Conservation (phyloP, 1,139 yeast genomes). For the Arxiozyma slooffiae region DNA sequence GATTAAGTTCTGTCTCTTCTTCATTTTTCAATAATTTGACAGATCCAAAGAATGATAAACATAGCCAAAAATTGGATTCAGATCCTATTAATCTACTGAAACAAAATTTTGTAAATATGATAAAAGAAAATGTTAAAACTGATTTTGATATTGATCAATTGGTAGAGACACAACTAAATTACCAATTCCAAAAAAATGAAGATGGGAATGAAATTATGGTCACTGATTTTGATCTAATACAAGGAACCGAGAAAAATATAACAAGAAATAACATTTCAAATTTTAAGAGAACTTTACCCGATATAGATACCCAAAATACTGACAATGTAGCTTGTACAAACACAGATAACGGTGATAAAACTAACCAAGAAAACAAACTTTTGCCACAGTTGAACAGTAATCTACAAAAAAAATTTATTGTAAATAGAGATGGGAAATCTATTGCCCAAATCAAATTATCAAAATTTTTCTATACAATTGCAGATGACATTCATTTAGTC, state of each 20-base stretch:
- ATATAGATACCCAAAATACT: not conserved
- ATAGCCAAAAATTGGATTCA: conserved; percentile 3
- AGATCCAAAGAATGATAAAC: conserved; percentile 3
- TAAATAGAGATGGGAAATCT: conserved; percentile 30
- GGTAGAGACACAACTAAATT: conserved; percentile 20
- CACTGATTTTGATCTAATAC: not conserved
- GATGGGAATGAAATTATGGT: not conserved
- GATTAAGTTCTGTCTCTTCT: conserved; percentile 11
- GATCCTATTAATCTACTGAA: conserved; percentile 9
- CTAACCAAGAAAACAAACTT: conserved; percentile 1
- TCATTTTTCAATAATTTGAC: conserved; percentile 6
- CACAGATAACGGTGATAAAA: not conserved
- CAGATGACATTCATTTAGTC: conserved; percentile 40
- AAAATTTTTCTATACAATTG: conserved; percentile 40
- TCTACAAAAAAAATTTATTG: conserved; percentile 30
- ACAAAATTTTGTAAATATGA: conserved; percentile 15
- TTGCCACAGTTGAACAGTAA: conserved; percentile 25
- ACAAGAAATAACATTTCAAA: conserved; percentile 3
- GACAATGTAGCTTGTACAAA: not conserved
- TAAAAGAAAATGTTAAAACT: conserved; percentile 10
- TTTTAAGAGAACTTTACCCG: conserved; percentile 2
- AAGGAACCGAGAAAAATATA: not conserved
- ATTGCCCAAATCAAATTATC: conserved; percentile 30
- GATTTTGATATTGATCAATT: conserved; percentile 23
- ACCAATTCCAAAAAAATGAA: conserved; percentile 19